These are phyloP conservation scores for Arthromyces matolae DNA, from an alignment of 768 basidiomycete genomes.

Conservation along the genomic window DNA sequence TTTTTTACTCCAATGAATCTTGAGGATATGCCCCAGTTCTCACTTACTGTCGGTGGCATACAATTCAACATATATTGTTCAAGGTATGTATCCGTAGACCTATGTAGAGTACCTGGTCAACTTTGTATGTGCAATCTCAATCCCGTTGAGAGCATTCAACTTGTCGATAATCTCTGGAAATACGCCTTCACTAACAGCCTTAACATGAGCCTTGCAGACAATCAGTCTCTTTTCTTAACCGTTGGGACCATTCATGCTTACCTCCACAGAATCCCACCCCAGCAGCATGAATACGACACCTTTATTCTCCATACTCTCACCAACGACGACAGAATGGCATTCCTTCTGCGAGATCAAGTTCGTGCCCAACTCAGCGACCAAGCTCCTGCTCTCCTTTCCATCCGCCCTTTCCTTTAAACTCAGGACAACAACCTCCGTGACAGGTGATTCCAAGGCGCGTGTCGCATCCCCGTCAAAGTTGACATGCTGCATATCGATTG, in stretches of 20 bases:
- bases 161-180: constrained; percentile 4
- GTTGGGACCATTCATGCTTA: neutral
- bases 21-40: too few species aligned
- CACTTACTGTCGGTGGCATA: too few species aligned
- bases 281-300: constrained; percentile 2
- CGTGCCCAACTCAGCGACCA: neutral
- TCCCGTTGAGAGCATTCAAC: neutral
- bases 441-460: neutral
- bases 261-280: constrained; percentile 16
- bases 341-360: neutral
- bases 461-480: constrained; percentile 7
- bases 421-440: constrained; percentile 3
- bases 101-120: constrained; percentile 7
- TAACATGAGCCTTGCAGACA: constrained; percentile 5
- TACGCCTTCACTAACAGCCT: constrained; percentile 2
- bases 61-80: too few species aligned
- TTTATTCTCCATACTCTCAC: constrained; percentile 12
- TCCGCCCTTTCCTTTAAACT: neutral
- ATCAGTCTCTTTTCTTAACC: neutral
- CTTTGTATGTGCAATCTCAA: constrained; percentile 7
- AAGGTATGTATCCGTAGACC: too few species aligned
- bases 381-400: neutral
- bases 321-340: neutral
- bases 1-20: neutral
- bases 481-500: constrained; percentile 7